Conservation (phyloP, 495 filamentous ascomycete species). For the Evernia prunastri region DNA sequence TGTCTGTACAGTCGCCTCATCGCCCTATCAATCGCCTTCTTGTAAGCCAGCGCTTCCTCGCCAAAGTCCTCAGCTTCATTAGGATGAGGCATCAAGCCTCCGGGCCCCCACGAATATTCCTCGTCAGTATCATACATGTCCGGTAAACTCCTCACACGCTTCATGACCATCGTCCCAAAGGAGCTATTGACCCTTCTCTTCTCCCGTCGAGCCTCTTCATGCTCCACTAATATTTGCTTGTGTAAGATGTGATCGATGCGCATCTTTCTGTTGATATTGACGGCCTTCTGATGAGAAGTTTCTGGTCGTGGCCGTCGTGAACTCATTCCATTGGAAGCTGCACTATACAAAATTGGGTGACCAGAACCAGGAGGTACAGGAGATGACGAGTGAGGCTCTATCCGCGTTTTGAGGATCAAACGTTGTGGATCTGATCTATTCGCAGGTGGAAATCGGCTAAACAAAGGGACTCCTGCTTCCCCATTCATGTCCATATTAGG, state of each 20-base stretch:
- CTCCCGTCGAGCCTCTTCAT: slow-evolving; percentile 53
- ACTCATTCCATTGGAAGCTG: slow-evolving; percentile 27
- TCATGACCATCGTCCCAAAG: slow-evolving; percentile 59
- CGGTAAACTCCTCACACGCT: slow-evolving; percentile 56
- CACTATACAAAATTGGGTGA: slow-evolving; percentile 45
- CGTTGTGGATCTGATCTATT: slow-evolving; percentile 28
- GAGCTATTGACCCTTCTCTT: slow-evolving; percentile 55
- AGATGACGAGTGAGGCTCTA: slow-evolving; percentile 43
- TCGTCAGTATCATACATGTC: slow-evolving; percentile 78
- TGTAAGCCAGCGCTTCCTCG: slow-evolving; percentile 65
- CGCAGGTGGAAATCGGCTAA: slow-evolving; percentile 31
- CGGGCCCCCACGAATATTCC: slow-evolving; percentile 57
- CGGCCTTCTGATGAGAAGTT: slow-evolving; percentile 87
- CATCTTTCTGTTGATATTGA: slow-evolving; percentile 81
- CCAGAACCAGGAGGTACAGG: slow-evolving; percentile 44
- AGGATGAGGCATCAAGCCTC: slow-evolving; percentile 62
- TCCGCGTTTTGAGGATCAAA: slow-evolving; percentile 44
- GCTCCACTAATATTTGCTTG: slow-evolving; percentile 58
- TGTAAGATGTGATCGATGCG: slow-evolving; percentile 82
- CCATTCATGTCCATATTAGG: slow-evolving; percentile 19
- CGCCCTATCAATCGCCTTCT: slow-evolving; percentile 63
- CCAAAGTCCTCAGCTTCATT: slow-evolving; percentile 69
- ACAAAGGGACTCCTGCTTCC: slow-evolving; percentile 33
- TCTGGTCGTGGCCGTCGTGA: slow-evolving; percentile 69
- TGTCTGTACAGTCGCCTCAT: slow-evolving; percentile 59